These are phyloP conservation scores for Trypethelium eluteriae DNA, from an alignment of 495 filamentous ascomycete genomes.

Conservation along the genomic window DNA sequence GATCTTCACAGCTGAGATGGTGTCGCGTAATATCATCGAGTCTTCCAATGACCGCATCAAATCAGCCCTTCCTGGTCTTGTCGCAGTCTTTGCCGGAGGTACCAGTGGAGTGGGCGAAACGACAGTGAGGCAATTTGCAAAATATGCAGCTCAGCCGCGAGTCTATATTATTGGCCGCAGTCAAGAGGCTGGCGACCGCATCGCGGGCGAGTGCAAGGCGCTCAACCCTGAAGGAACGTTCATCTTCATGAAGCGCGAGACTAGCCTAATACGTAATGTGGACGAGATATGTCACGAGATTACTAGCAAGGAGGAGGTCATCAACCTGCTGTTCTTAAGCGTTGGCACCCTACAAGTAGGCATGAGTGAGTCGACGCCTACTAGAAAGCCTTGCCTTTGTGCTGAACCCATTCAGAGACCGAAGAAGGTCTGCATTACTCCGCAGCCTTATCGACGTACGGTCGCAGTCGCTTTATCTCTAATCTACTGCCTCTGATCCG, in stretches of 20 bases:
- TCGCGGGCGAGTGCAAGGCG: constrained; percentile 40
- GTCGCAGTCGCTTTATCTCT: constrained; percentile 31
- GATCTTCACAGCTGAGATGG: constrained; percentile 16
- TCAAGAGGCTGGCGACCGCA: constrained; percentile 38
- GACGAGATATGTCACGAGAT: constrained; percentile 49
- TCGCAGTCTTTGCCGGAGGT: constrained; percentile 56
- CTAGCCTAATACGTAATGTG: constrained; percentile 44
- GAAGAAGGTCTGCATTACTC: constrained; percentile 26
- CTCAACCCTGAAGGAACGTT: constrained; percentile 38
- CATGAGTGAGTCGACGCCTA: constrained; percentile 9
- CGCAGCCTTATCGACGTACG: constrained; percentile 20
- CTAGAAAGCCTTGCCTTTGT: background rate
- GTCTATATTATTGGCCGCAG: constrained; percentile 46
- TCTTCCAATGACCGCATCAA: constrained; percentile 29
- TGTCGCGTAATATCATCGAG: constrained; percentile 13
- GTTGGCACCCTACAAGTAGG: constrained; percentile 12
- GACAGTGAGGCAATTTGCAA: constrained; percentile 51
- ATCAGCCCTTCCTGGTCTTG: constrained; percentile 34
- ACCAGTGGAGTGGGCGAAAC: constrained; percentile 57
- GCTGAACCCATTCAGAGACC: constrained; percentile 21
- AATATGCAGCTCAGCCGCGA: constrained; percentile 41
- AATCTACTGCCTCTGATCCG: constrained; percentile 57
- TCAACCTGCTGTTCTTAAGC: constrained; percentile 58
- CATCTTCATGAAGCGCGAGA: constrained; percentile 50
- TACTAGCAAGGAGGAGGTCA: constrained; percentile 41